Conservation (phyloP, 1,284 basidiomycete species). For the Ustilago sp. region DNA sequence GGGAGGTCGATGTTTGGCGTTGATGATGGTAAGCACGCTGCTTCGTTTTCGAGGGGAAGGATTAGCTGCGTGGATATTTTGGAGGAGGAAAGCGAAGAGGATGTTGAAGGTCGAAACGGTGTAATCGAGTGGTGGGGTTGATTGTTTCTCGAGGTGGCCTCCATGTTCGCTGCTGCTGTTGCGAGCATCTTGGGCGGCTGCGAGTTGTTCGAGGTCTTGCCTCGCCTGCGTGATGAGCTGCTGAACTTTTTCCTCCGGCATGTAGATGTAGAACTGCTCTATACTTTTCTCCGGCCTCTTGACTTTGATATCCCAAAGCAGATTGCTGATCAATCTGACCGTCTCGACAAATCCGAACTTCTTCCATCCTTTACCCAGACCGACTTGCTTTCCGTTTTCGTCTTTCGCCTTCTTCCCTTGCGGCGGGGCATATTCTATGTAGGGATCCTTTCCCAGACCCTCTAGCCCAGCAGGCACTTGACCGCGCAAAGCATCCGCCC, state of each 20-base stretch:
- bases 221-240: constrained; percentile 15
- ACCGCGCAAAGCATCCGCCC: constrained; percentile 1
- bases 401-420: constrained; percentile 1
- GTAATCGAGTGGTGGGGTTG: neutral
- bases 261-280: constrained; percentile 32
- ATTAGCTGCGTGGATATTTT: constrained; percentile 27
- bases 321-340: constrained; percentile 11
- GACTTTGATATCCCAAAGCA: constrained; percentile 33
- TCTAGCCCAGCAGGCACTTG: neutral
- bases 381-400: constrained; percentile 4
- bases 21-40: constrained; percentile 23
- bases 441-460: constrained; percentile 21
- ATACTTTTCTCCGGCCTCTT: constrained; percentile 22
- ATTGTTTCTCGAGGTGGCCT: constrained; percentile 10
- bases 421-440: constrained; percentile 13
- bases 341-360: constrained; percentile 15
- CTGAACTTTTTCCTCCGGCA: constrained; percentile 22
- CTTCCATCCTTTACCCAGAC: constrained; percentile 20
- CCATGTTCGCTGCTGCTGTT: neutral
- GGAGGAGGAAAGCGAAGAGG: constrained; percentile 29
- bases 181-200: neutral
- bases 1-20: constrained; percentile 26
- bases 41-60: constrained; percentile 3
- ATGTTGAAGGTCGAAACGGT: constrained; percentile 33
- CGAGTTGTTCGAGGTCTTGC: constrained; percentile 11